phyloP scores from a whole-genome alignment of 148 eudicot species.

The Spergularia marina region DNA sequence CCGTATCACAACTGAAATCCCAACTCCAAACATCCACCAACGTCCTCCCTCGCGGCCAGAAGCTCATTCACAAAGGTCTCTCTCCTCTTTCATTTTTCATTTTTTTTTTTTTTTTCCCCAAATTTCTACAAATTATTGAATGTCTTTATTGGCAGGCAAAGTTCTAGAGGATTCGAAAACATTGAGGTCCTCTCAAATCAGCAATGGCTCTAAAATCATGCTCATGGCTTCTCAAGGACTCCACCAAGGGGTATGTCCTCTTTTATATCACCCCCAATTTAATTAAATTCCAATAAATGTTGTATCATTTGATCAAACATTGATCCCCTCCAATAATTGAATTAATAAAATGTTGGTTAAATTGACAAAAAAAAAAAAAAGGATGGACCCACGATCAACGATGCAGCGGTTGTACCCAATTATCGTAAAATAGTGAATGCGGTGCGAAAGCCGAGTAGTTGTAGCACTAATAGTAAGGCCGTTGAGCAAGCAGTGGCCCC shows the following conservation, averaged over 20 bases:
- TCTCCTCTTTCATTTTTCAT: neutral
- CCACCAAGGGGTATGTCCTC: conserved; percentile 80
- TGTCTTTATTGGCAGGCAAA: conserved; percentile 37
- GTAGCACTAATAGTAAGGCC: neutral
- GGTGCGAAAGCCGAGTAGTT: conserved; percentile 8
- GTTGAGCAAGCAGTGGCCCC: conserved; percentile 17
- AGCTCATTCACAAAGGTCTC: conserved; percentile 76
- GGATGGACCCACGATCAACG: conserved; percentile 76
- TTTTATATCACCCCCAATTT: too few relatives aligned
- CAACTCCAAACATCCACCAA: conserved; percentile 71
- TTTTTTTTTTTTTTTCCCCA: neutral
- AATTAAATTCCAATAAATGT: too few relatives aligned
- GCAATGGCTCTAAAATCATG: conserved; percentile 71
- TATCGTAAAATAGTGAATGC: conserved; percentile 29
- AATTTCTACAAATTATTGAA: neutral
- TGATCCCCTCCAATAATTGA: too few relatives aligned
- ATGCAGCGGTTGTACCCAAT: conserved; percentile 37
- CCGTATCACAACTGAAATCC: conserved; percentile 59
- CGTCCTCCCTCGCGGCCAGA: conserved; percentile 96
- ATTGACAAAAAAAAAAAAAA: conserved; percentile 23
- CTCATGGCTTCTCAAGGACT: conserved; percentile 84
- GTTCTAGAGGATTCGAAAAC: conserved; percentile 56
- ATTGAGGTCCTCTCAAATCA: conserved; percentile 44
- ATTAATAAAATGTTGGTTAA: too few relatives aligned
- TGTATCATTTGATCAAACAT: too few relatives aligned